Base-by-base conservation (phyloP, 768 basidiomycete species). In the Trametes coccinea region DNA sequence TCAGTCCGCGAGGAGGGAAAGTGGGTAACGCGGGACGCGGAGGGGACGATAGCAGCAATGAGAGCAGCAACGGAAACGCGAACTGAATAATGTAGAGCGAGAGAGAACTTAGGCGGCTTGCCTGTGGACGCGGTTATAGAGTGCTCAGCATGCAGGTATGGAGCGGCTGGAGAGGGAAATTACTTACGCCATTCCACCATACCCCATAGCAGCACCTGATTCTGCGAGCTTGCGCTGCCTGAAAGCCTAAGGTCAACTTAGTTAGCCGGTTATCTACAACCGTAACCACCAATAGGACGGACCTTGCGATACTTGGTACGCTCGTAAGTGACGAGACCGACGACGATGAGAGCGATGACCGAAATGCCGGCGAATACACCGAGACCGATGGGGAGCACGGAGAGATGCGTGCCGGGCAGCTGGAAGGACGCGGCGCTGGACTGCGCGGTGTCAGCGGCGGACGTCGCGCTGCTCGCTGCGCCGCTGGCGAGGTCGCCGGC, bases 291-390 rank as follows among this genome's bases (percentile, higher is more conserved):
- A 62, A 17, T 31, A 52, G 29, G 53, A 76, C 82, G 58, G 61
- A 90, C 92, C 81, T 85, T 90, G 78, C 92, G 87, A 71, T 92
- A 92, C 74, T 88, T 90, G 29, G 91, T 86, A 49, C 94, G 84
- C 79, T 95, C 92, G 70, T 87, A 92, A 5, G 92, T 93, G 65
- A 95, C 92, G 72, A 93, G 77, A 53, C 84, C 88, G 60, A 95
- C 90, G 27, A 91, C 85, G 62, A 89, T 85, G 66, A 96, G 72
- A 16, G 89, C 89, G 67, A 95, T 88, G 7, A 88, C 88, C 33
- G 91, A 91, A 61, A 96, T 88, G 64, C 92, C 92, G 48, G 88
- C 90, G 70, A 90, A 93, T 9, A 95, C 82, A 53, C 88, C 90
- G 45, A 94, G 80, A 65, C 92, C 92, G 64, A 94, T 86, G 0